Evolutionary conservation across 225 moss, liverwort and hornwort genomes (phyloP).

Genomic region (Bryum argenteum): DNA sequence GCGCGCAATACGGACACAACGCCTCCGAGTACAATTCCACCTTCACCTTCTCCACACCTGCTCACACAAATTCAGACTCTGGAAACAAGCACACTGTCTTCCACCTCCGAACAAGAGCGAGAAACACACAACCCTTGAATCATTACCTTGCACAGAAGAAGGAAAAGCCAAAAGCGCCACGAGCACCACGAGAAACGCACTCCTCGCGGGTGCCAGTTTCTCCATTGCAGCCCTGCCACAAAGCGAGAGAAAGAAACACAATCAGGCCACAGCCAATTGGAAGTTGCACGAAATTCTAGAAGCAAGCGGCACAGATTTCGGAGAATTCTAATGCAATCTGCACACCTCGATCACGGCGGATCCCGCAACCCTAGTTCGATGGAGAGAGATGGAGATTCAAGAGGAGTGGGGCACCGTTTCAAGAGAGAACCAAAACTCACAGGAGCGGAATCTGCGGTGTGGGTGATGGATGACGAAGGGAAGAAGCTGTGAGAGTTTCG

Average conservation of each 20-base stretch:
- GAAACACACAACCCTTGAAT: background rate
- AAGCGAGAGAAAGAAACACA: slow-evolving; percentile 5
- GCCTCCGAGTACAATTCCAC: slow-evolving; percentile 92
- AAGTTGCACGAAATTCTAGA: too few species aligned
- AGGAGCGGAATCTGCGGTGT: too few species aligned
- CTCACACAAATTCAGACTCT: background rate
- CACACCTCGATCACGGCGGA: too few species aligned
- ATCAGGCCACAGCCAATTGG: background rate
- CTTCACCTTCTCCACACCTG: slow-evolving; percentile 76
- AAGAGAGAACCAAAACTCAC: too few species aligned
- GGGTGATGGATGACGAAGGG: background rate
- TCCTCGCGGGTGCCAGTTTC: slow-evolving; percentile 39
- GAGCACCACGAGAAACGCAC: slow-evolving; percentile 43
- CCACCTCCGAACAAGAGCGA: background rate
- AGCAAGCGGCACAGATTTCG: too few species aligned
- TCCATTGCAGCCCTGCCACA: slow-evolving; percentile 44
- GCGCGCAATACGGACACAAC: slow-evolving; percentile 78
- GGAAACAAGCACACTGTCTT: background rate
- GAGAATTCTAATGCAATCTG: too few species aligned
- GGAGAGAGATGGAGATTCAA: too few species aligned
- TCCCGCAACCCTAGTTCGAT: too few species aligned
- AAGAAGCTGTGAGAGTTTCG: slow-evolving; percentile 1
- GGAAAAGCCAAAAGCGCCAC: slow-evolving; percentile 40
- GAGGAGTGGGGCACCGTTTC: too few species aligned
- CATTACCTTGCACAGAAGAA: slow-evolving; percentile 41